phyloP scores from a whole-genome alignment of 2,329 filamentous ascomycete species.

The Didymella keratinophila region DNA sequence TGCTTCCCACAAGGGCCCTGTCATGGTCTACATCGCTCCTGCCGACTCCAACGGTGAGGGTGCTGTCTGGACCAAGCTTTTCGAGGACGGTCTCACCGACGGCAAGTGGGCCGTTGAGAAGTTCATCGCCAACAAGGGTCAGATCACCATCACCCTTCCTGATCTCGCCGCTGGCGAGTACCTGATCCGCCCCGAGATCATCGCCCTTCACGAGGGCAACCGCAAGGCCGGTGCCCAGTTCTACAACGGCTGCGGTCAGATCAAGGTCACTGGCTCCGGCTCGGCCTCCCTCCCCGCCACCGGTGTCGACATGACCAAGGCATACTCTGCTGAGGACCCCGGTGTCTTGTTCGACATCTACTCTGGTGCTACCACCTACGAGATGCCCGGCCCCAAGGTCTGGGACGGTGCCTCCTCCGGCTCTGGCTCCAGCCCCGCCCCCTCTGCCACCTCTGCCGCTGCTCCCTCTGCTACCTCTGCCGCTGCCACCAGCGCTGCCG shows the following conservation, averaged over 20 bases:
- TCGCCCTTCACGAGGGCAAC: constrained; percentile 53
- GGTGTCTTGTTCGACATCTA: constrained; percentile 55
- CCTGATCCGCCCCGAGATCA: constrained; percentile 54
- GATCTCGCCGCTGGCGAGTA: constrained; percentile 51
- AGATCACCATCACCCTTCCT: constrained; percentile 51
- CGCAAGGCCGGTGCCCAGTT: constrained; percentile 50
- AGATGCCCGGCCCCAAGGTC: constrained; percentile 51
- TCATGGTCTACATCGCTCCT: constrained; percentile 61
- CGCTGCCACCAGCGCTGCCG: constrained; percentile 11
- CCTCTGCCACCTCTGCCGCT: constrained; percentile 21
- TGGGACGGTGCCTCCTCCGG: constrained; percentile 39
- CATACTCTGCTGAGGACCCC: constrained; percentile 51
- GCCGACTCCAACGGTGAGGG: constrained; percentile 55
- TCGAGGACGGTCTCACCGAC: constrained; percentile 47
- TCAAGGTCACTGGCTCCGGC: constrained; percentile 48
- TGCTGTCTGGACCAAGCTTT: constrained; percentile 59
- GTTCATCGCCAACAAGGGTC: constrained; percentile 52
- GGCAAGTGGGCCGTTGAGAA: constrained; percentile 51
- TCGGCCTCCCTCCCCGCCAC: constrained; percentile 37
- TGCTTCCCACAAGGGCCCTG: constrained; percentile 60
- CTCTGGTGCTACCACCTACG: constrained; percentile 42
- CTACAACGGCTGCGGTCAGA: constrained; percentile 55
- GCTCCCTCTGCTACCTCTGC: constrained; percentile 19
- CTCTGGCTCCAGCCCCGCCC: constrained; percentile 22
- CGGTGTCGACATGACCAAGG: constrained; percentile 56